A percentile compares a stretch with the other conserved stretches of the same genome.
These are phyloP conservation scores for Hypoxylon cercidicola DNA, from an alignment of 495 filamentous ascomycete genomes.

Conservation along the genomic window DNA sequence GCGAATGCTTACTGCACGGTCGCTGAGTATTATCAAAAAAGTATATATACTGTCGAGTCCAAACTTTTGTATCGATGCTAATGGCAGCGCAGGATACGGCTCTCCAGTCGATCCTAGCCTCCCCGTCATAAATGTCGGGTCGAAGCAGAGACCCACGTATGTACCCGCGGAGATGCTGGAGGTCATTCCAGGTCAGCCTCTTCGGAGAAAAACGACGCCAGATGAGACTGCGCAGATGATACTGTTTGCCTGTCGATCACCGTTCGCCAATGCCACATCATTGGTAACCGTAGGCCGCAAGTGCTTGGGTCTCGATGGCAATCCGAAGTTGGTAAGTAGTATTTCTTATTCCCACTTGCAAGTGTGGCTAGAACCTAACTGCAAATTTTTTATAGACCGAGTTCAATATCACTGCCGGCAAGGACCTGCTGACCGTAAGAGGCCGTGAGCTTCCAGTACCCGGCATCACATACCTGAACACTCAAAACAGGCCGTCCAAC, in stretches of 20 bases:
- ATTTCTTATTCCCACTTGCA: not conserved
- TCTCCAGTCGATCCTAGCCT: constrained; percentile 44
- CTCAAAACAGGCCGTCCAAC: not conserved
- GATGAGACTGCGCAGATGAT: constrained; percentile 73
- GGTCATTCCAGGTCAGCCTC: constrained; percentile 73
- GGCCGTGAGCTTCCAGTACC: constrained; percentile 71
- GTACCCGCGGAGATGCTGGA: constrained; percentile 73
- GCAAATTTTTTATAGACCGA: constrained; percentile 27
- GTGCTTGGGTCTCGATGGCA: constrained; percentile 51
- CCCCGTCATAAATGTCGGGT: constrained; percentile 80
- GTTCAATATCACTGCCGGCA: constrained; percentile 67
- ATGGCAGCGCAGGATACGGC: constrained; percentile 47
- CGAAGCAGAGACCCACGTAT: constrained; percentile 65
- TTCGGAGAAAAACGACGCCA: constrained; percentile 63
- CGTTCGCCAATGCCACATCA: constrained; percentile 71
- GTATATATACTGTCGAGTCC: constrained; percentile 32
- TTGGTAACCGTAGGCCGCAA: constrained; percentile 66
- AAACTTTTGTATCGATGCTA: constrained; percentile 8
- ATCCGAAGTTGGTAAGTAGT: constrained; percentile 44
- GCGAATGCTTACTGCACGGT: constrained; percentile 45
- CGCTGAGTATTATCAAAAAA: constrained; percentile 45
- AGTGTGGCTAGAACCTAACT: constrained; percentile 6
- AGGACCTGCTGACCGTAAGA: constrained; percentile 69
- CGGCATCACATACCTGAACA: constrained; percentile 59
- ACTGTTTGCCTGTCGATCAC: constrained; percentile 72